Evolutionary conservation across 2,329 filamentous ascomycete species (phyloP), one percentile per base, ranked within the genome.

Genomic region (Aspergillus hortae): DNA sequence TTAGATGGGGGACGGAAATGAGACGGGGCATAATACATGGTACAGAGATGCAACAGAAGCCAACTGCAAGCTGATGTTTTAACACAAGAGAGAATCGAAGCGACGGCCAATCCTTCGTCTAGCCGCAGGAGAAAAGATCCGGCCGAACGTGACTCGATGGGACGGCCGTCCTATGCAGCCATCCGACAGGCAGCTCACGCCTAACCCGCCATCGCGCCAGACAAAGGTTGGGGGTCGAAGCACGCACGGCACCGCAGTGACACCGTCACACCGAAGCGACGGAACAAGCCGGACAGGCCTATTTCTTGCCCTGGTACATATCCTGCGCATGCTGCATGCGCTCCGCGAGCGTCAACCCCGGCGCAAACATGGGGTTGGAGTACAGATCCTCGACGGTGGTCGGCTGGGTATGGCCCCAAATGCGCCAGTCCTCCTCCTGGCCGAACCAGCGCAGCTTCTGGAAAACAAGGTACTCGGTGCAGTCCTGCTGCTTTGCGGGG

Each of bases 391-490:
- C 61, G 45, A 75, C 44, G 15, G 66, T 73, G 6, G 71, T 76
- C 53, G 77, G 73, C 25, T 69, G 68, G 43, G 71, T 61, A 51
- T 72, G 71, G 3, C 79, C 79, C 79, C 78, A 81, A 46, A 80
- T 62, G 56, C 71, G 74, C 79, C 79, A 81, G 14, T 68, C 63
- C 11, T 67, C 66, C 38, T 74, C 66, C 53, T 72, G 65, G 7
- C 74, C 72, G 27, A 67, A 66, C 61, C 72, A 67, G 33, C 72
- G 61, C 32, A 74, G 56, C 61, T 74, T 72, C 66, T 81, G 78
- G 21, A 81, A 59, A 12, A 81, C 78, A 27, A 81, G 59, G 55
- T 81, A 79, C 61, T 81, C 79, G 2, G 66, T 70, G 55, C 71
- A 71, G 55, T 73, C 71, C 63, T 73, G 73, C 47, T 68, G 61